Evolutionary conservation across 1,284 basidiomycete species (phyloP), one percentile per base, ranked within the genome.

Genomic region (Moesziomyces parantarcticus): DNA sequence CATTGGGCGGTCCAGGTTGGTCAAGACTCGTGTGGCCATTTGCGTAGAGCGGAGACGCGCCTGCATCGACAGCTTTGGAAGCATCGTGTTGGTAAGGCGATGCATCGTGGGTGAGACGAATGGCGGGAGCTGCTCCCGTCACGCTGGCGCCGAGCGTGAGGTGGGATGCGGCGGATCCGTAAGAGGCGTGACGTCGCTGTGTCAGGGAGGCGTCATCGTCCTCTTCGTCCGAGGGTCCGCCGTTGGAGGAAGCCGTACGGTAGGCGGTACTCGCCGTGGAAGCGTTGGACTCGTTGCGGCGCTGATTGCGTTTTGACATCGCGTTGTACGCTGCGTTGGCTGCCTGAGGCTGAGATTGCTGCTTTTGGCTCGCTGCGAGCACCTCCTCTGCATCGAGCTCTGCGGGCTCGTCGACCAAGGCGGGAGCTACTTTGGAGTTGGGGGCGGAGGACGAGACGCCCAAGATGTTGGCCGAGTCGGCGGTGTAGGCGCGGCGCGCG

Each of bases 201-300:
- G 49, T 59, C 10, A 54, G 40, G 22, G 69, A 50, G 29, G 57
- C 34, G 22, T 65, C 59, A 5, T 62, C 60, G 11, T 63, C 54
- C 13, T 64, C 72, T 18, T 8, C 47, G 4, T 66, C 72, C 1
- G 66, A 66, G 1, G 36, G 43, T 34, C 48, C 59, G 18, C 58
- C 62, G 29, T 50, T 45, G 14, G 65, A 74, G 20, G 71, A 75
- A 23, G 71, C 71, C 18, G 71, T 74, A 18, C 58, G 61, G 25
- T 69, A 74, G 18, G 71, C 51, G 14, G 72, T 71, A 54, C 72
- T 70, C 44, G 67, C 59, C 3, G 62, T 63, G 23, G 72, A 70
- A 25, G 67, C 59, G 26, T 60, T 70, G 42, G 72, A 75, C 14
- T 54, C 57, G 11, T 66, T 63, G 42, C 63, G 62, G n/a, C 59